phyloP scores from a whole-genome alignment of 345 rosid genomes.

The Clausena lansium region DNA sequence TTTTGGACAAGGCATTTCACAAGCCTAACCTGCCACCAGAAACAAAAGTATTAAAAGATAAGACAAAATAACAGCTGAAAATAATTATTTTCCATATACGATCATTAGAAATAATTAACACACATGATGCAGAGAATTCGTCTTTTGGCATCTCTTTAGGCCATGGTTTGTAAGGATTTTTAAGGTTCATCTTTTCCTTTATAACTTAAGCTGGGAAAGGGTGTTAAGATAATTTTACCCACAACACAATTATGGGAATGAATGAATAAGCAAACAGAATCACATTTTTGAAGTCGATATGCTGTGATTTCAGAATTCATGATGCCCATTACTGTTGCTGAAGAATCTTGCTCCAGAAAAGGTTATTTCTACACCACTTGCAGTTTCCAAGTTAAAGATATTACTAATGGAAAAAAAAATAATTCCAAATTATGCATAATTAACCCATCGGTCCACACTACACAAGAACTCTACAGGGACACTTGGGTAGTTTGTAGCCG shows the following conservation, averaged over 20 bases:
- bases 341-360: background rate
- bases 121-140: background rate
- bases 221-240: background rate
- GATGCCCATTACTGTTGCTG: background rate
- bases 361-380: background rate
- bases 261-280: background rate
- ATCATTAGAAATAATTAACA: background rate
- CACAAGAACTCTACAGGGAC: background rate
- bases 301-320: background rate
- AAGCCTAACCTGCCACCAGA: conserved; percentile 43
- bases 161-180: too few relatives aligned
- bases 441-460: background rate
- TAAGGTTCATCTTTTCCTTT: too few relatives aligned
- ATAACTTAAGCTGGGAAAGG: too few relatives aligned
- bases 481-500: too few relatives aligned
- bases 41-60: background rate
- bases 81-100: background rate
- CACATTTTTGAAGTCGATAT: background rate
- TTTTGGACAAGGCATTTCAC: conserved; percentile 41
- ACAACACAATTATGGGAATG: background rate
- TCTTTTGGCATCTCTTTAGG: too few relatives aligned
- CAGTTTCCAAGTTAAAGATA: background rate
- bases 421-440: background rate
- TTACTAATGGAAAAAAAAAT: background rate
- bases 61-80: background rate